These are phyloP conservation scores for Neurospora tetrasperma DNA, from an alignment of 495 filamentous ascomycete species.

Conservation along the genomic window DNA sequence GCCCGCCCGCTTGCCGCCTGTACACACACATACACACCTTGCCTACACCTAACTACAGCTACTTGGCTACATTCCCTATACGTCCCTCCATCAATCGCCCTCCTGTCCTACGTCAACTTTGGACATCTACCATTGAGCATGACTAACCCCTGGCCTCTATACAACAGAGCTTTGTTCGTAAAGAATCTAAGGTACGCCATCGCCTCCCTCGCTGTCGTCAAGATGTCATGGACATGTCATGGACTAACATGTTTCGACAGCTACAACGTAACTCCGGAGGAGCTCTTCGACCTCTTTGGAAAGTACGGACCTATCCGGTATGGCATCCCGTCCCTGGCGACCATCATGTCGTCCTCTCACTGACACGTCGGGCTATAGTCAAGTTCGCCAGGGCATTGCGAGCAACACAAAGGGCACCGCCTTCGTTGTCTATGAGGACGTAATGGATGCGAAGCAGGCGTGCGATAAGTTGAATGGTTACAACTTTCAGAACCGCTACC, in stretches of 20 bases:
- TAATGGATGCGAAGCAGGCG: conserved; percentile 96
- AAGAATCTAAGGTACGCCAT: conserved; percentile 85
- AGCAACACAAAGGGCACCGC: conserved; percentile 96
- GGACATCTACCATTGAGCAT: conserved; percentile 5
- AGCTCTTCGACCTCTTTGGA: conserved; percentile 89
- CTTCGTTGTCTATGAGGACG: conserved; percentile 98
- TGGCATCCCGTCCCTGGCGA: conserved; percentile 14
- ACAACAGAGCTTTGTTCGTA: conserved; percentile 81
- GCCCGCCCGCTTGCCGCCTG: background rate
- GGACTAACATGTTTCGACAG: conserved; percentile 34
- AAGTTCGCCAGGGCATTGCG: conserved; percentile 97
- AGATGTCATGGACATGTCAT: background rate
- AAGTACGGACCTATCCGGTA: conserved; percentile 93
- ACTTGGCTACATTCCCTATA: background rate
- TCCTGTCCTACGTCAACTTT: background rate
- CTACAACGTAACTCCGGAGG: conserved; percentile 92
- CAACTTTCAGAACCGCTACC: conserved; percentile 99
- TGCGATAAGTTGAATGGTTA: conserved; percentile 99
- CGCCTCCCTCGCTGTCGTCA: conserved; percentile 2
- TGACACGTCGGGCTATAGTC: conserved; percentile 45
- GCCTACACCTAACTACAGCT: background rate
- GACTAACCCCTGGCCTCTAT: conserved; percentile 22
- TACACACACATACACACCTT: background rate
- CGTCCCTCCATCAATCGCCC: conserved; percentile 5
- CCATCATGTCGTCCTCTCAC: conserved; percentile 6